phyloP scores from a whole-genome alignment of 208 protist genomes.

The Trypanosoma avium region DNA sequence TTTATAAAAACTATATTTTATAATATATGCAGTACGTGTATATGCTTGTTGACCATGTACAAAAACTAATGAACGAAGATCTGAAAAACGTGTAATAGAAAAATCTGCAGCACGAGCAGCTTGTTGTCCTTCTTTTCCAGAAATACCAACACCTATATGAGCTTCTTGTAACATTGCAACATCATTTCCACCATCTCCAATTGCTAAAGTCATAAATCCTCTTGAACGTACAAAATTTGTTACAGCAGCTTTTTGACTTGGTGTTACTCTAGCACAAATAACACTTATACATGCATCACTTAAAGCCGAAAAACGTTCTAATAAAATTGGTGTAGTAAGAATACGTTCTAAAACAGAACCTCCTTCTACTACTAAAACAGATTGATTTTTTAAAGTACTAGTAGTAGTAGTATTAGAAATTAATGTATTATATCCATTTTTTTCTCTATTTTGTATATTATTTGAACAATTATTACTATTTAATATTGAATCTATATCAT shows the following conservation, averaged over 20 bases:
- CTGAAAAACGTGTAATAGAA: slow-evolving; percentile 90
- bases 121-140: slow-evolving; percentile 92
- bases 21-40: slow-evolving; percentile 87
- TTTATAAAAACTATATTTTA: slow-evolving; percentile 98
- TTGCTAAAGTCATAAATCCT: slow-evolving; percentile 85
- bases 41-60: slow-evolving; percentile 95
- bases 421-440: not conserved
- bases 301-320: slow-evolving; percentile 51
- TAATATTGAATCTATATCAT: not conserved
- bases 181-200: slow-evolving; percentile 97
- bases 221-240: slow-evolving; percentile 65
- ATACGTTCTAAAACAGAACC: slow-evolving; percentile 70
- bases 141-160: slow-evolving; percentile 91
- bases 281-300: slow-evolving; percentile 75
- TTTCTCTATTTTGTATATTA: not conserved
- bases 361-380: slow-evolving; percentile 62
- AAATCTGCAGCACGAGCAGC: slow-evolving; percentile 95
- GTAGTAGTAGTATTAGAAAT: not conserved
- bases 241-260: slow-evolving; percentile 92
- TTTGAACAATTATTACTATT: not conserved
- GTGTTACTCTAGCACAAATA: slow-evolving; percentile 94
- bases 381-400: not conserved
- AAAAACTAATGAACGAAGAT: slow-evolving; percentile 91
- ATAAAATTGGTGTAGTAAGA: slow-evolving; percentile 40
- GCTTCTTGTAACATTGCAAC: slow-evolving; percentile 95